Base-by-base conservation (phyloP, 1,284 basidiomycete genomes). In the Apiotrichum gracile region DNA sequence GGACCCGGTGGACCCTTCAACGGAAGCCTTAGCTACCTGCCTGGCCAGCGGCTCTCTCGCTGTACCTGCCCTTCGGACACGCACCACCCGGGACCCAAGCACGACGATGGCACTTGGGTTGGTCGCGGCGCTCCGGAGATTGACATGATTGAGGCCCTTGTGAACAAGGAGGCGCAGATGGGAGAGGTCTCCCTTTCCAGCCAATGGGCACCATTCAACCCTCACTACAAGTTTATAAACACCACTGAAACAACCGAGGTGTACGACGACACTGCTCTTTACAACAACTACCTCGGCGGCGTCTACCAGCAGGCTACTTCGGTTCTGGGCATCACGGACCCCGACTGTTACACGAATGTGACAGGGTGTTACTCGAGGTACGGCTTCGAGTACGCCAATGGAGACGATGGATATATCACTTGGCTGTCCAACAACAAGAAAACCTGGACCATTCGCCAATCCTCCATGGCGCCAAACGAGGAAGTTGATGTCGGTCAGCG, bases 291-390 rank as follows among this genome's bases (percentile, higher is more conserved):
- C 73, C 81, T 79, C 49, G 91, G 91, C 22, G 86, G 85, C 25
- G 68, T 77, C 14, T 88, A 80, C 68, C 91, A 94, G 72, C 87
- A 94, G 73, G 85, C 87, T 22, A 67, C 86, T 21, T 88, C 85
- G 3, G 83, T 81, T 12, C 61, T 88, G 43, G 77, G 86, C 2
- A 35, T 5, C 42, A 87, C 80, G 51, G 76, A 59, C 17, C 44
- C 38, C 4, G 81, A 44, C 13, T 53, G 81, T n/a, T 88, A 88
- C 62, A 76, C 78, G 47, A 80, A 78, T 24, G 37, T 53, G 19
- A 55, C 58, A 16, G 58, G 51, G 26, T 54, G 60, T 19, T 73
- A 66, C 52, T 57, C 54, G 21, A 45, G 55, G 12, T 90, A 86
- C 67, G 88, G 80, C 19, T 83, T 87, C 61, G 86, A 88, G 70